Evolutionary conservation across 2,329 filamentous ascomycete species (phyloP).

Genomic region (Ophiostoma montium): DNA sequence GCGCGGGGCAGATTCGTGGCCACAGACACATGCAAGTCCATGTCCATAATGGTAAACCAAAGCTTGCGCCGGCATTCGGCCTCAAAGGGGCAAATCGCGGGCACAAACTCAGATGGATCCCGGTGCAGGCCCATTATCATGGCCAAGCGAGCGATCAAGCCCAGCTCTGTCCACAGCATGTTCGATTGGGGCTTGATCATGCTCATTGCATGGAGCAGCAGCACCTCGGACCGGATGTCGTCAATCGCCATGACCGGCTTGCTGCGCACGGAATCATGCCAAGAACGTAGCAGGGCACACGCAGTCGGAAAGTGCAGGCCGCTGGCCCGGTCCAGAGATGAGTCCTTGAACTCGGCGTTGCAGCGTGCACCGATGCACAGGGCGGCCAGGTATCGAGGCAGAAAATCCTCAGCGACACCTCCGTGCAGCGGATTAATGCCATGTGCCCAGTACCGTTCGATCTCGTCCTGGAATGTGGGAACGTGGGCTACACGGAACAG

Average conservation of each 20-base stretch:
- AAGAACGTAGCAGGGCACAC: conserved; percentile 37
- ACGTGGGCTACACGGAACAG: conserved; percentile 40
- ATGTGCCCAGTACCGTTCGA: conserved; percentile 35
- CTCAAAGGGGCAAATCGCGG: conserved; percentile 33
- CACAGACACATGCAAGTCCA: conserved; percentile 41
- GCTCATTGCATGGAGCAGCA: conserved; percentile 37
- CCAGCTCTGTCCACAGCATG: conserved; percentile 40
- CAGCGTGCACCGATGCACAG: conserved; percentile 40
- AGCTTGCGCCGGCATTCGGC: conserved; percentile 39
- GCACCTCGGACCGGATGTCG: conserved; percentile 38
- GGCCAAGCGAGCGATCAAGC: conserved; percentile 39
- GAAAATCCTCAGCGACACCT: conserved; percentile 23
- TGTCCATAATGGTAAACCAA: conserved; percentile 43
- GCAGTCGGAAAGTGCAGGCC: conserved; percentile 44
- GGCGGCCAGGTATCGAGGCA: conserved; percentile 38
- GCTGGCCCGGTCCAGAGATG: conserved; percentile 31
- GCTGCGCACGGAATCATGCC: conserved; percentile 37
- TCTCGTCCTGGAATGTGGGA: conserved; percentile 35
- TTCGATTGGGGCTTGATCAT: conserved; percentile 35
- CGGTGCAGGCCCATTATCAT: conserved; percentile 47
- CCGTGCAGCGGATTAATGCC: background rate
- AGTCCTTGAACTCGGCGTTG: conserved; percentile 33
- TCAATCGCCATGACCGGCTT: conserved; percentile 38
- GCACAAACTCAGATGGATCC: conserved; percentile 37
- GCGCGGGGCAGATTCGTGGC: conserved; percentile 36